Base-by-base conservation (phyloP, 768 basidiomycete species). In the Chalciporus chontae region DNA sequence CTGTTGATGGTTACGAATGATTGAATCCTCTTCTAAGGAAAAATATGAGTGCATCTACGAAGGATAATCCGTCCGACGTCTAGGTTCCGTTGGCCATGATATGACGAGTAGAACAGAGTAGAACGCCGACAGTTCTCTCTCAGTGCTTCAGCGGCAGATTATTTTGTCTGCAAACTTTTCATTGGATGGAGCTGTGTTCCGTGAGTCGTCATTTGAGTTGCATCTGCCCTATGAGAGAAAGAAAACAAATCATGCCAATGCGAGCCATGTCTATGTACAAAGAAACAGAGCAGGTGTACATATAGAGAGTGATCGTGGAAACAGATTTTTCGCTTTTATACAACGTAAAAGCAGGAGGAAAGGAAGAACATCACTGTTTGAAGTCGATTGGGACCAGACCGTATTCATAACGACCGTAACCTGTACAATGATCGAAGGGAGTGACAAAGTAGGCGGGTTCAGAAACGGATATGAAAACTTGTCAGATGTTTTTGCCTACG, bases 401-500 rank as follows among this genome's bases (percentile, higher is more conserved):
- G 42, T 26, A 49, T 52, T 49, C 38, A 41, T n/a, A 19, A 36
- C 15, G 53, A 48, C 48, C 40, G 19, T 39, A 41, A 52, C 40
- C 55, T 45, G 52, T 50, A 54, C 38, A 47, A 50, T 27, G 50
- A 50, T 42, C 11, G 18, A 41, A 41, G 40, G 43, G 34, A 42
- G 23, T 43, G 46, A 43, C 43, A 47, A 49, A 31, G 45, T 47
- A 44, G 21, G 38, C 38, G 11, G 29, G 39, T 34, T 18, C 29
- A 37, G 45, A 37, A 34, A 18, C 15, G 45, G 24, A 36, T 34
- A 49, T 40, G 41, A 32, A 42, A 24, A 26, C 5, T 39, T 55
- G 48, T 51, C 48, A 38, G 48, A 34, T 45, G 48, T 19, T 36
- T 47, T 48, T 52, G 52, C 57, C 54, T 68, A 79, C 53, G 87